Base-by-base conservation (phyloP, 768 basidiomycete species). In the Russula earlei region DNA sequence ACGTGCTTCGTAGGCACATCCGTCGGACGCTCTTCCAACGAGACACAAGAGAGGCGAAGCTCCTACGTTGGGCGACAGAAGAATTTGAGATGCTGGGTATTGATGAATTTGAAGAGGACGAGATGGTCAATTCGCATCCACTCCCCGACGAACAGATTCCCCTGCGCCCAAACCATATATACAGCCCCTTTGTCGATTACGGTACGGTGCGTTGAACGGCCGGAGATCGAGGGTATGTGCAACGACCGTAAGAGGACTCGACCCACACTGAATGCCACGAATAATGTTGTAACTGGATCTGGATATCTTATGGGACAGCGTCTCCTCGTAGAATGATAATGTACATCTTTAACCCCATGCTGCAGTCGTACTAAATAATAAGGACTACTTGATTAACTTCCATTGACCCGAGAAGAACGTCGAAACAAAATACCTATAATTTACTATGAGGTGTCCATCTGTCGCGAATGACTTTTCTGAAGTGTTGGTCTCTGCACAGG, bases 391-490 rank as follows among this genome's bases (percentile, higher is more conserved):
- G 20, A 36, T 55, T 46, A 44, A 57, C 37, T 27, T 55, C 41
- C 12, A 9, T 9, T 7, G 24, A n/a, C 29, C 22, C 19, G 27
- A 10, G 20, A 25, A 41, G 8, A 50, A n/a, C 12, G 1, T 19
- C 11, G 24, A 9, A 41, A 36, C 1, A 0, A 58, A 12, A 8
- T 36, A 79, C 81, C 79, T 81, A 66, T 84, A 84, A 67, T 84
- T 83, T 49, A 84, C 82, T 66, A 83, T 82, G 49, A 84, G 71
- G 62, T 82, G 80, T 1, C 78, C 79, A 41, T 82, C 82, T 0
- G 82, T 82, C 0, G 76, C 74, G 64, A 82, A 84, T 55, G 79
- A 80, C 79, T 80, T n/a, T n/a, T n/a, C n/a, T 65, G 10, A 22
- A 12, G 29, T 29, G 19, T 50, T 12, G 27, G 47, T 27, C 37